Conservation (phyloP, 1,284 basidiomycete species). For the Cerioporus squamosus region DNA sequence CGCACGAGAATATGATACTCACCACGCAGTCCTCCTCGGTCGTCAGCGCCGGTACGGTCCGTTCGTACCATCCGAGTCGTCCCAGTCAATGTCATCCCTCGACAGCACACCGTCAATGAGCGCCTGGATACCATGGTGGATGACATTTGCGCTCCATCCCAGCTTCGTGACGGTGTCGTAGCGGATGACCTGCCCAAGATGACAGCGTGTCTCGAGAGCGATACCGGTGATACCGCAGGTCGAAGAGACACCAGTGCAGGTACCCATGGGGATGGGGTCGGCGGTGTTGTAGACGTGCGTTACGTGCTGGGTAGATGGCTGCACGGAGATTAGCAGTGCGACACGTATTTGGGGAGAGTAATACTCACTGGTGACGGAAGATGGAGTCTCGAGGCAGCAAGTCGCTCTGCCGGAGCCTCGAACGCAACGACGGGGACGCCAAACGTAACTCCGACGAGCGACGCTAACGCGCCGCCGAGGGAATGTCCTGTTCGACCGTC, state of each 20-base stretch:
- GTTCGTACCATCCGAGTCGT: constrained; percentile 24
- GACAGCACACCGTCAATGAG: constrained; percentile 80
- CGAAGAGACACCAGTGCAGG: constrained; percentile 76
- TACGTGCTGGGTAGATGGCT: constrained; percentile 77
- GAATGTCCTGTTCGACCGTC: constrained; percentile 62
- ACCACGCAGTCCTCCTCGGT: constrained; percentile 47
- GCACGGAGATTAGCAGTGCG: neutral
- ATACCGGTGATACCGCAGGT: constrained; percentile 75
- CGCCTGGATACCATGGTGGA: constrained; percentile 80
- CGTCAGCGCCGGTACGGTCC: constrained; percentile 29
- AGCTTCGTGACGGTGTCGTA: constrained; percentile 89
- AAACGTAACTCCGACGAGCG: constrained; percentile 88
- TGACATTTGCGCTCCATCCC: constrained; percentile 85
- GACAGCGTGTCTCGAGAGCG: constrained; percentile 79
- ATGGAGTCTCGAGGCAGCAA: constrained; percentile 89
- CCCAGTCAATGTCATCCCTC: constrained; percentile 56
- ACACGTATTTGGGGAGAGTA: neutral
- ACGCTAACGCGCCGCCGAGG: constrained; percentile 83
- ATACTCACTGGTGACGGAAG: constrained; percentile 76
- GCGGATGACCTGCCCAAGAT: constrained; percentile 70
- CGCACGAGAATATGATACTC: constrained; percentile 17
- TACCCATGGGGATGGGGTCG: constrained; percentile 86
- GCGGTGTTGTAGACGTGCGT: constrained; percentile 88
- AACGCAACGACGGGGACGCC: constrained; percentile 90
- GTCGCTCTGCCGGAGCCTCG: constrained; percentile 89